phyloP scores from a whole-genome alignment of 345 rosid species.

The Hirschfeldia incana region DNA sequence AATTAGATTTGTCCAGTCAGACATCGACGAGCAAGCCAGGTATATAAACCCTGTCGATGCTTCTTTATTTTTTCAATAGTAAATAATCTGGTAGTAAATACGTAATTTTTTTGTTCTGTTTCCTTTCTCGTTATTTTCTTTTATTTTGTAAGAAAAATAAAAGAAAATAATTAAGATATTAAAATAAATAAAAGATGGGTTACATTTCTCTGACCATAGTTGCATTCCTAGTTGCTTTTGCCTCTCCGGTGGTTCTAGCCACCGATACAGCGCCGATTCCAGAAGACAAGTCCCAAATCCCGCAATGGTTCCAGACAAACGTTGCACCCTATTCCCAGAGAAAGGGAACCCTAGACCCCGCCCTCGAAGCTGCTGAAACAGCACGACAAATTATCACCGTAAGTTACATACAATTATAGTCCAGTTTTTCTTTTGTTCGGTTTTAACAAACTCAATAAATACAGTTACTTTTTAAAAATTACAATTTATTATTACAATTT shows the following conservation, averaged over 20 bases:
- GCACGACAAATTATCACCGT: constrained; percentile 41
- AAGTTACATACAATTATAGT: too few species aligned
- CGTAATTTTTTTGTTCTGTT: neutral
- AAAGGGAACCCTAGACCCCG: constrained; percentile 46
- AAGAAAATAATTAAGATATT: constrained; percentile 20
- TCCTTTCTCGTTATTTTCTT: constrained; percentile 23
- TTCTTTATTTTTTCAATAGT: neutral
- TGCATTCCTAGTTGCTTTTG: constrained; percentile 20
- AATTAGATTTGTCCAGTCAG: neutral
- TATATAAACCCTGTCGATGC: constrained; percentile 22
- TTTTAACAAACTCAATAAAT: too few species aligned
- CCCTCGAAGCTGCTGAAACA: constrained; percentile 50
- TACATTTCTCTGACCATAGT: neutral
- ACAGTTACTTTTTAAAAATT: neutral
- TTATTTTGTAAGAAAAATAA: constrained; percentile 15
- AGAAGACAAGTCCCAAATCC: constrained; percentile 30
- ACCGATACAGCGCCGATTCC: constrained; percentile 46
- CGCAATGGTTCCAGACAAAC: constrained; percentile 45
- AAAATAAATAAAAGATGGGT: constrained; percentile 12
- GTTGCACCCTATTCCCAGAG: constrained; percentile 31
- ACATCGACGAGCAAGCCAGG: constrained; percentile 3
- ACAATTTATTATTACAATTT: neutral
- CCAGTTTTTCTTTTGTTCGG: neutral
- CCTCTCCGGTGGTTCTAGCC: constrained; percentile 19
- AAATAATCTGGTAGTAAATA: neutral